Evolutionary conservation across 495 filamentous ascomycete genomes (phyloP).

Genomic region (Podospora tetraspora): DNA sequence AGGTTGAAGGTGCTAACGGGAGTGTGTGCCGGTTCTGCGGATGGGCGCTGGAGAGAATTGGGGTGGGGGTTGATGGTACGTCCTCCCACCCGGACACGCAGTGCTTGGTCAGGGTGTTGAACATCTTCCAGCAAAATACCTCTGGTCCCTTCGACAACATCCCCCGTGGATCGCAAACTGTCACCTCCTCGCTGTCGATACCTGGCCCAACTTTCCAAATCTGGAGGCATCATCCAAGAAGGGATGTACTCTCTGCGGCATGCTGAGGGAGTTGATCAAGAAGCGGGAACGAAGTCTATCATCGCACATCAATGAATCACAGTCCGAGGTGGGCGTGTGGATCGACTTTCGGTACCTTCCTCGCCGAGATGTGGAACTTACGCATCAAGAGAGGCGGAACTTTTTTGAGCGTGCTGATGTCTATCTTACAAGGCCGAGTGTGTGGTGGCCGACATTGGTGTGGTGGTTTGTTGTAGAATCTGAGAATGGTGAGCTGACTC

Average conservation of each 20-base stretch:
- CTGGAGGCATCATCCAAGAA: neutral
- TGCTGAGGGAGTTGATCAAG: neutral
- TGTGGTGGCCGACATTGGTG: neutral
- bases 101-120: neutral
- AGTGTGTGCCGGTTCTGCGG: neutral
- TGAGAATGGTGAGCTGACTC: neutral
- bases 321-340: neutral
- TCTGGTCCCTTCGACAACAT: neutral
- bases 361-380: neutral
- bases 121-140: neutral
- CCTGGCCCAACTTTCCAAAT: neutral
- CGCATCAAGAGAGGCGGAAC: neutral
- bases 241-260: neutral
- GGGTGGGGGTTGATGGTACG: neutral
- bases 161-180: neutral
- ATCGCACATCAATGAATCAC: neutral
- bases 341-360: neutral
- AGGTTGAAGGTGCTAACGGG: too few species aligned
- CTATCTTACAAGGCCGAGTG: neutral
- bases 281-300: neutral
- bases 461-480: neutral
- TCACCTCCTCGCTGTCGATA: neutral
- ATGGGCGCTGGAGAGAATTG: neutral
- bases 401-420: neutral
- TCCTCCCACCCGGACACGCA: neutral